phyloP scores from a whole-genome alignment of 257 asterid species.

The Przewalskia tangutica region DNA sequence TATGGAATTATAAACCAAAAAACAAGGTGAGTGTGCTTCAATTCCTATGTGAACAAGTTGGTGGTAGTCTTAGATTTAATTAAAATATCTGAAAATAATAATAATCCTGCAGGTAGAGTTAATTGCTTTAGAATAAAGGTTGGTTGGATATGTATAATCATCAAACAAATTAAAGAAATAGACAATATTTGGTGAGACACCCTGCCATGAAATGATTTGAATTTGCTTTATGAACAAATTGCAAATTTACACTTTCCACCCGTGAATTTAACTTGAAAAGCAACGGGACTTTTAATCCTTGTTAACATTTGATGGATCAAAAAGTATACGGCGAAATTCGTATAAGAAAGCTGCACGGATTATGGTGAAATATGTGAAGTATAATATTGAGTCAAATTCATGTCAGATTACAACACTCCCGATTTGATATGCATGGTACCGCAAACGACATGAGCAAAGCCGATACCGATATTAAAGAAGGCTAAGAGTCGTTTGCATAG shows the following conservation, averaged over 20 bases:
- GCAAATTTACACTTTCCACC: not conserved
- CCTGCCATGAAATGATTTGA: not conserved
- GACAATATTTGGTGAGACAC: not conserved
- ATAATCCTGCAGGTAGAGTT: not conserved
- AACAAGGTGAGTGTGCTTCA: not conserved
- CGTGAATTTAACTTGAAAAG: not conserved
- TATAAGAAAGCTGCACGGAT: too few species aligned
- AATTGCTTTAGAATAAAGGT: not conserved
- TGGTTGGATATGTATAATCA: not conserved
- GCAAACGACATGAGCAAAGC: too few species aligned
- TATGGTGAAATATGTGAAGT: too few species aligned
- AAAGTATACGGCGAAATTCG: too few species aligned
- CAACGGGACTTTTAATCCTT: not conserved
- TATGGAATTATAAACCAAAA: not conserved
- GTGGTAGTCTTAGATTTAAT: too few species aligned
- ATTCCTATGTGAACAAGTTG: not conserved
- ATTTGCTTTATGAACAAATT: not conserved
- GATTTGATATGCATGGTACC: too few species aligned
- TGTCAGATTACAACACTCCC: too few species aligned
- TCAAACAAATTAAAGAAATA: not conserved
- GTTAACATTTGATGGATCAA: not conserved
- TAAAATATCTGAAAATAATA: not conserved
- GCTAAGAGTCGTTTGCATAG: too few species aligned
- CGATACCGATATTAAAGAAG: too few species aligned
- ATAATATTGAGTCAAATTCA: too few species aligned